Evolutionary conservation across 768 basidiomycete species (phyloP), one percentile per base, ranked within the genome.

Genomic region (Tylopilus felleus): DNA sequence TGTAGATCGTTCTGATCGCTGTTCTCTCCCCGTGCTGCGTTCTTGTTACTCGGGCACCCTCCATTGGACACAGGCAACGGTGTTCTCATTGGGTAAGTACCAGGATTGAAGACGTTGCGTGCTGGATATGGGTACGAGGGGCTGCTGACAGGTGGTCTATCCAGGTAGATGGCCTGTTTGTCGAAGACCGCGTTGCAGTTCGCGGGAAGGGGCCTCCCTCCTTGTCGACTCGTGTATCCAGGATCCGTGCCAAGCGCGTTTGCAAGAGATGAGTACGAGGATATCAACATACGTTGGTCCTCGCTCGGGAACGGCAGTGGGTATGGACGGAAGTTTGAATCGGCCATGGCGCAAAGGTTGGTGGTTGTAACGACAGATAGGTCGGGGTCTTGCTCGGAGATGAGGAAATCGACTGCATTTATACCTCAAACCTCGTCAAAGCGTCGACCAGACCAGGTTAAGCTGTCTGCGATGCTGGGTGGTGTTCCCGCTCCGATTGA

Each of bases 41-140:
- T 53, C 12, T 39, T 13, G 36, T 49, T 29, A 19, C 31, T 49
- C 17, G 49, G 43, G 1, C 13, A 35, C 43, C 52, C 57, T 49
- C 45, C 51, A 5, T 49, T 62, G 39, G 61, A 49, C 19, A 46
- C 38, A 19, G 56, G 39, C 4, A 50, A 31, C 1, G 64, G 48
- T 14, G 49, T 53, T 17, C 41, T 51, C 23, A 51, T 36, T 21
- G 29, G 42, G 47, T 60, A 69, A 5, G 67, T 49, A 16, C 46
- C 55, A 25, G 63, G 56, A 41, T 71, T 64, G 0, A 71, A 28
- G 27, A 68, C 58, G 47, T 70, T 71, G 27, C 68, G 58, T 25
- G 59, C 65, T 4, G 67, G 69, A 38, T 70, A 69, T 38, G 68
- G 68, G 48, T 69, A 71, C 22, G 54, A 48, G 25, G 60, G 56